Evolutionary conservation across 345 rosid genomes (phyloP), one percentile per base, ranked within the genome.

Genomic region (Adansonia digitata): DNA sequence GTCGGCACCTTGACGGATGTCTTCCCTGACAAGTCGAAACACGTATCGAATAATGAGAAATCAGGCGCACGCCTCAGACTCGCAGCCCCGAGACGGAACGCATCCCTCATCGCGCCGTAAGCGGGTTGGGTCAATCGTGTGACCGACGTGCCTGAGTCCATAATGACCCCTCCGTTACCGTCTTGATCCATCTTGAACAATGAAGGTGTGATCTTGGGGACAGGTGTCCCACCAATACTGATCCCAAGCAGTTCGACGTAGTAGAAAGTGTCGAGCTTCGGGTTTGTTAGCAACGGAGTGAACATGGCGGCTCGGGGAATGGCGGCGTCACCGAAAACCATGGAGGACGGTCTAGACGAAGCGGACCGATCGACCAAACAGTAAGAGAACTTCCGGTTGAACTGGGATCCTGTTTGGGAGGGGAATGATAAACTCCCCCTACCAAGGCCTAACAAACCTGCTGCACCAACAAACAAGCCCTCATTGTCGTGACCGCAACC

Each of bases 401-500:
- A 91, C 77, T 86, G 91, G 59, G 74, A 90, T 24, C 94, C 96
- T 55, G 90, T 82, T 78, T 95, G 99, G 1, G 90, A 53, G 1
- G 99, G 98, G 66, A 95, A 95, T 4, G 98, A 95, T 27, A 95
- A 73, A 20, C 69, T 84, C 8, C 99, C 99, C 17, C 94, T 89
- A 5, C 99, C 99, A 8, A 95, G 97, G 2, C 99, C 99, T 53
- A 95, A 42, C 64, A 95, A 81, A 15, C 99, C 99, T 7, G 97
- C 99, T 0, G 99, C 99, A 56, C 94, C 99, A 56, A 91, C 87
- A 62, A 95, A 95, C 15, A 95, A 81, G 22, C 99, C 99, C 81
- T 95, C 91, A 39, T 95, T 95, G 81, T 90, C 91, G 78, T 95
- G 97, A 27, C 99, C 99, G 40, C 99, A 95, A 0, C 99, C 99